Evolutionary conservation across 2,329 filamentous ascomycete genomes (phyloP).

Genomic region (Ophiostoma ips): DNA sequence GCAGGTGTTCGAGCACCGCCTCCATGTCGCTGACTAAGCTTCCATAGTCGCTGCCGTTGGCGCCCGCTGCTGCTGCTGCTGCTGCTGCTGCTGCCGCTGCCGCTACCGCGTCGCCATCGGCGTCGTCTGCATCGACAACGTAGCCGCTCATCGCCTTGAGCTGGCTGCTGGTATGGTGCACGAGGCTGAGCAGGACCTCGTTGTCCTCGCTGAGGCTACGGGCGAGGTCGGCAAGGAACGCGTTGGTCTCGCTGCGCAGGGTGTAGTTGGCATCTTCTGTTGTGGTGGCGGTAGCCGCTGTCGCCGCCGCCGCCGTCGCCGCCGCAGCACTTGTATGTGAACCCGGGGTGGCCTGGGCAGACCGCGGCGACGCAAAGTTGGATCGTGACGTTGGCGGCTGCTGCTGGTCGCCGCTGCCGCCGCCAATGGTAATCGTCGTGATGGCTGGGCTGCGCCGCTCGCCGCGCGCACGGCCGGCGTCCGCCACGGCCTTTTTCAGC

Average conservation of each 20-base stretch:
- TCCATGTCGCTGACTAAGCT: slow-evolving; percentile 67
- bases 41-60: slow-evolving; percentile 23
- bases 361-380: not conserved
- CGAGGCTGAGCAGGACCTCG: slow-evolving; percentile 59
- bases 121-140: slow-evolving; percentile 16
- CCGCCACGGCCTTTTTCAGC: slow-evolving; percentile 73
- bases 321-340: not conserved
- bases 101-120: slow-evolving; percentile 10
- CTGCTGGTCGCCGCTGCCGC: slow-evolving; percentile 31
- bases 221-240: slow-evolving; percentile 75
- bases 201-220: slow-evolving; percentile 84
- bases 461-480: slow-evolving; percentile 49
- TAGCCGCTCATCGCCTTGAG: slow-evolving; percentile 55
- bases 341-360: not conserved
- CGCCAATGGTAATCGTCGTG: slow-evolving; percentile 42
- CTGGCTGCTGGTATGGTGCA: slow-evolving; percentile 56
- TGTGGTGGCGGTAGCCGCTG: not conserved
- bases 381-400: slow-evolving; percentile 23
- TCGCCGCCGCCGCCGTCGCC: not conserved
- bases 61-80: not conserved
- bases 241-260: slow-evolving; percentile 74
- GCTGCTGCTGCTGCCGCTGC: no score
- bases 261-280: slow-evolving; percentile 39
- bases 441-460: slow-evolving; percentile 39
- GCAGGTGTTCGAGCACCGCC: slow-evolving; percentile 63